Evolutionary conservation across 2,329 filamentous ascomycete genomes (phyloP).

Genomic region (Cryphonectria carpinicola): DNA sequence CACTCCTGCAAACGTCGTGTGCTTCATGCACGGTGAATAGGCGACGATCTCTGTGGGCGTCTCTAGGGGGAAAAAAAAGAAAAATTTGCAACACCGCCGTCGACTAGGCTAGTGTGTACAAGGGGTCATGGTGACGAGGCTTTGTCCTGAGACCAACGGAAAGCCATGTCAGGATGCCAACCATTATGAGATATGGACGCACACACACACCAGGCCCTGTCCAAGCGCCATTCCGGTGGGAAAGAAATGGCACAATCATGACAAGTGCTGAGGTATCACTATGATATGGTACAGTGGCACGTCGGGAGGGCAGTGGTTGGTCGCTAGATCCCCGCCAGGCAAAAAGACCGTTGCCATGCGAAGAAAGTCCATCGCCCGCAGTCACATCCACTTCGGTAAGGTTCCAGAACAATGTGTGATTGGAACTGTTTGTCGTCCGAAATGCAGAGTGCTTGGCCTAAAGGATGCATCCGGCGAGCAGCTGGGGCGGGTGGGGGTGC

Average conservation of each 20-base stretch:
- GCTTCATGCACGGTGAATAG: conserved; percentile 7
- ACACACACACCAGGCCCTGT: neutral
- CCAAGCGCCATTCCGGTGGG: neutral
- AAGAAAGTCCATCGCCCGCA: neutral
- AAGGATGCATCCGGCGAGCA: conserved; percentile 3
- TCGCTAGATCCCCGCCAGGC: neutral
- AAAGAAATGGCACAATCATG: conserved; percentile 1
- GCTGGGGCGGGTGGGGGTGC: neutral
- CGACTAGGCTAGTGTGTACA: neutral
- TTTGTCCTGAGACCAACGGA: neutral
- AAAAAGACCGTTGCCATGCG: neutral
- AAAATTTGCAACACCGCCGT: neutral
- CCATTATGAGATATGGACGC: neutral
- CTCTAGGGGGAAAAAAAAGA: neutral
- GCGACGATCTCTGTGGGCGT: neutral
- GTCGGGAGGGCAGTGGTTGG: neutral
- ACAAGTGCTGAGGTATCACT: neutral
- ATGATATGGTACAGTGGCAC: neutral
- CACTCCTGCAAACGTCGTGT: conserved; percentile 8
- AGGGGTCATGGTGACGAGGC: neutral
- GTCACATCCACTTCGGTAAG: conserved; percentile 8
- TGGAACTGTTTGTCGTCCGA: neutral
- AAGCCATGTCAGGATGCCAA: neutral
- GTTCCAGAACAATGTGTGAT: conserved; percentile 11
- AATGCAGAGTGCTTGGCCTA: conserved; percentile 1